These are phyloP conservation scores for Malbranchea cinnamomea DNA, from an alignment of 2,329 filamentous ascomycete genomes.

Conservation along the genomic window DNA sequence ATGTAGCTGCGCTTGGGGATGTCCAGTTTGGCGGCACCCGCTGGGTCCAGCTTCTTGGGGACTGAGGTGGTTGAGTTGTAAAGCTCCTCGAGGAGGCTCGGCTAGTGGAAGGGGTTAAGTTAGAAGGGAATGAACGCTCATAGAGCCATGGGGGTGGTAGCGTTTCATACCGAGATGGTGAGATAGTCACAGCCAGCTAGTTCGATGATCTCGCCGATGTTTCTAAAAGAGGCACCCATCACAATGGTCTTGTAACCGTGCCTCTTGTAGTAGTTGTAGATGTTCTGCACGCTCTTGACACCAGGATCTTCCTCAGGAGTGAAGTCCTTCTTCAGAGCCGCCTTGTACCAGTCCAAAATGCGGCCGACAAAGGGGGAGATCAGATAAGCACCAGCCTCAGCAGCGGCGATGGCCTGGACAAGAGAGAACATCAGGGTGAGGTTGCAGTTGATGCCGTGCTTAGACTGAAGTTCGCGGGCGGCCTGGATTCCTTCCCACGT, in stretches of 20 bases:
- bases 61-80: conserved; percentile 68
- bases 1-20: conserved; percentile 86
- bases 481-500: conserved; percentile 99
- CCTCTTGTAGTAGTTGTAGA: conserved; percentile 99
- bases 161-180: conserved; percentile 69
- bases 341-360: conserved; percentile 99
- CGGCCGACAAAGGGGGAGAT: conserved; percentile 99
- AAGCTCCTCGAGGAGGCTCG: conserved; percentile 85
- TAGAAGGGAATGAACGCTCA: no score
- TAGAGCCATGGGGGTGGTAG: neutral
- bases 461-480: conserved; percentile 85
- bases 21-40: conserved; percentile 49
- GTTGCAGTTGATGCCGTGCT: conserved; percentile 97
- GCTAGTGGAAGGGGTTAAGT: conserved; percentile 38
- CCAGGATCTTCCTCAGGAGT: conserved; percentile 80
- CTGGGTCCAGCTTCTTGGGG: conserved; percentile 80
- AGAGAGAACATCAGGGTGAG: conserved; percentile 97
- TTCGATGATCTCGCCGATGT: conserved; percentile 91
- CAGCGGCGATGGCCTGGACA: conserved; percentile 85
- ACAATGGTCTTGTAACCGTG: conserved; percentile 97
- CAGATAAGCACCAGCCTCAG: conserved; percentile 89
- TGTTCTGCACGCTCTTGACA: conserved; percentile 80
- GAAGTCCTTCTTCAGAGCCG: conserved; percentile 86
- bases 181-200: conserved; percentile 97
- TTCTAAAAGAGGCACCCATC: conserved; percentile 99